Conservation (phyloP, 2,329 filamentous ascomycete species). For the Aspergillus sp. region DNA sequence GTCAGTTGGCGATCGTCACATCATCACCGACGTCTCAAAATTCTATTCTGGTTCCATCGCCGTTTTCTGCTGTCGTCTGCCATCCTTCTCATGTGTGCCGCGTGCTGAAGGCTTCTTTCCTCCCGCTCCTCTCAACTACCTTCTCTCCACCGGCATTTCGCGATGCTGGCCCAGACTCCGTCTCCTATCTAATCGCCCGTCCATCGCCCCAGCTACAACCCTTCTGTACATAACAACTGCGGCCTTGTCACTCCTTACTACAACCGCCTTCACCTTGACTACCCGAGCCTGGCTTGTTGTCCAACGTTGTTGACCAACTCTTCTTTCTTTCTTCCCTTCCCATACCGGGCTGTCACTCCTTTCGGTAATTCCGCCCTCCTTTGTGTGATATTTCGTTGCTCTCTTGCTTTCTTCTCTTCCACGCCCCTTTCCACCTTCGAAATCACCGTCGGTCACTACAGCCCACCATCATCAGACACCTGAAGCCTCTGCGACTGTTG, state of each 20-base stretch:
- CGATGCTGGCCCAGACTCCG: conserved; percentile 4
- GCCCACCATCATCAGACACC: conserved; percentile 8
- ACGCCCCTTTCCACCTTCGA: background rate
- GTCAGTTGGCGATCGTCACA: conserved; percentile 13
- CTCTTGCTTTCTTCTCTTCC: background rate
- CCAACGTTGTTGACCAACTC: conserved; percentile 14
- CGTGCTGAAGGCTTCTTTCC: background rate
- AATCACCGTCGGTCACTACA: conserved; percentile 5
- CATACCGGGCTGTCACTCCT: conserved; percentile 20
- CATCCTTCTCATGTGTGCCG: background rate
- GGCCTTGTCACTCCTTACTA: conserved; percentile 16
- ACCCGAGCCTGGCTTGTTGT: conserved; percentile 14
- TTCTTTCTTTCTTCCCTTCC: conserved; percentile 8
- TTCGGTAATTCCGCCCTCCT: conserved; percentile 17
- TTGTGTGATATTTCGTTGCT: background rate
- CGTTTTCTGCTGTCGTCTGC: conserved; percentile 5
- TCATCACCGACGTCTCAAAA: conserved; percentile 20
- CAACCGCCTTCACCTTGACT: conserved; percentile 12
- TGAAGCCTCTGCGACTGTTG: background rate
- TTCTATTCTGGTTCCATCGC: conserved; percentile 8
- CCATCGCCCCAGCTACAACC: background rate
- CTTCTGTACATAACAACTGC: conserved; percentile 3
- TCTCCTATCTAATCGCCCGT: conserved; percentile 12
- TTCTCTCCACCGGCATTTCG: background rate
- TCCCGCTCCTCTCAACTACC: background rate